Evolutionary conservation across 2,329 filamentous ascomycete species (phyloP).

Genomic region (Penicillium brevicompactum): DNA sequence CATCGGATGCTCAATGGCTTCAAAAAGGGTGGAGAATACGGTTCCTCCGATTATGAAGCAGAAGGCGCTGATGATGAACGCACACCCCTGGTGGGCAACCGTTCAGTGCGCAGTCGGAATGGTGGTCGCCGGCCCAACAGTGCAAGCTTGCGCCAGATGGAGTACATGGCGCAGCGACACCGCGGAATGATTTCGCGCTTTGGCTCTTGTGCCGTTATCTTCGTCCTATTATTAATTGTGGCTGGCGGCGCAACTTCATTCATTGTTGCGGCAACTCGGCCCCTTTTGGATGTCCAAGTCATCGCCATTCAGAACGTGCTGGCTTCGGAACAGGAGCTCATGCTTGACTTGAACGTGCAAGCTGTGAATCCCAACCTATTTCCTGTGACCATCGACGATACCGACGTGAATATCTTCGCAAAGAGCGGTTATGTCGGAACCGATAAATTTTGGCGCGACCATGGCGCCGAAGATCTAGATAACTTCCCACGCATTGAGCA

Average conservation of each 20-base stretch:
- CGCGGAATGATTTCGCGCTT: slow-evolving; percentile 71
- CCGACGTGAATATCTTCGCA: slow-evolving; percentile 91
- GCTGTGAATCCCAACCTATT: slow-evolving; percentile 94
- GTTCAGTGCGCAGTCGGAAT: slow-evolving; percentile 60
- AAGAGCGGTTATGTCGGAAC: slow-evolving; percentile 86
- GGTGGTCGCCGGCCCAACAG: slow-evolving; percentile 56
- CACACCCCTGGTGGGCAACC: slow-evolving; percentile 74
- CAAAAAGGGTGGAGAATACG: slow-evolving; percentile 64
- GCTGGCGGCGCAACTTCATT: slow-evolving; percentile 85
- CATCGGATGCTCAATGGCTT: slow-evolving; percentile 47
- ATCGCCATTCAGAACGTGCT: slow-evolving; percentile 84
- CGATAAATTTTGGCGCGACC: slow-evolving; percentile 46
- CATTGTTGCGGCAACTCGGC: slow-evolving; percentile 87
- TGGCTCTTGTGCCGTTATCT: slow-evolving; percentile 84
- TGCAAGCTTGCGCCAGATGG: slow-evolving; percentile 67
- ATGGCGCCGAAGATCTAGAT: slow-evolving; percentile 26
- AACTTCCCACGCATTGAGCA: slow-evolving; percentile 35
- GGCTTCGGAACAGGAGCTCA: slow-evolving; percentile 90
- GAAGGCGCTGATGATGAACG: slow-evolving; percentile 83
- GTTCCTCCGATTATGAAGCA: slow-evolving; percentile 80
- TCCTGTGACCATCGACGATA: slow-evolving; percentile 78
- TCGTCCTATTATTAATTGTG: slow-evolving; percentile 76
- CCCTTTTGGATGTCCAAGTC: slow-evolving; percentile 76
- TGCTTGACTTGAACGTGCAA: slow-evolving; percentile 85
- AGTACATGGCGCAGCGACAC: slow-evolving; percentile 69